Base-by-base conservation (phyloP, 805 yeast species). In the Saturnispora diversa region DNA sequence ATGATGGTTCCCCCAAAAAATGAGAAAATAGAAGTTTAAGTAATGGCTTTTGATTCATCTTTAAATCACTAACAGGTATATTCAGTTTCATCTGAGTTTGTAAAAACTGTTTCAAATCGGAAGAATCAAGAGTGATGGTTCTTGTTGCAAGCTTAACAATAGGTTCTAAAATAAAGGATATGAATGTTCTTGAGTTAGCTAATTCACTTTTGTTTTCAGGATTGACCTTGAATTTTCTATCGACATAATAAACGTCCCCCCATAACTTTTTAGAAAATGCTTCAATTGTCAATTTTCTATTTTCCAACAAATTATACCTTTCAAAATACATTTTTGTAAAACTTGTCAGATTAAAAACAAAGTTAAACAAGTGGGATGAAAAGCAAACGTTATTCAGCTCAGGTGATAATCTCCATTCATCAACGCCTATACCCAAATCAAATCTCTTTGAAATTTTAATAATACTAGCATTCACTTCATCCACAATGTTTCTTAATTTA, bases 131-230 rank as follows among this genome's bases (percentile, higher is more conserved):
- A 0, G 85, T 68, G 9, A 90, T 53, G 0, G 83, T 66, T 37
- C 74, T 68, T 0, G 85, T 68, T 27, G 79, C 61, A 7, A 88
- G 55, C 55, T 90, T 88, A 62, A 87, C 90, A 10, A 90, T 52
- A 2, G 97, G 98, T 20, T 75, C 76, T 7, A 87, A 60, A 6
- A 92, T 68, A 50, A 86, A 81, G 33, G 68, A 64, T 5, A 72
- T 69, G 56, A 90, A 83, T 1, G 85, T 56, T 39, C 75, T 53
- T 29, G 43, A 29, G 2, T 24, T 25, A 30, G 50, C 62, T 31
- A 36, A 45, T 24, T 39, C 45, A 25, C 44, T 58, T 53, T 22
- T 48, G 39, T 44, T 55, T 35, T 32, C 41, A 40, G 60, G 62
- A 35, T 47, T 50, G 0, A 55, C 55, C 0, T 68, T 53, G 48